Percentiles rank a stretch among this genome's conserved stretches.
These are phyloP conservation scores for Mentha longifolia DNA, from an alignment of 257 asterid genomes.

Conservation along the genomic window DNA sequence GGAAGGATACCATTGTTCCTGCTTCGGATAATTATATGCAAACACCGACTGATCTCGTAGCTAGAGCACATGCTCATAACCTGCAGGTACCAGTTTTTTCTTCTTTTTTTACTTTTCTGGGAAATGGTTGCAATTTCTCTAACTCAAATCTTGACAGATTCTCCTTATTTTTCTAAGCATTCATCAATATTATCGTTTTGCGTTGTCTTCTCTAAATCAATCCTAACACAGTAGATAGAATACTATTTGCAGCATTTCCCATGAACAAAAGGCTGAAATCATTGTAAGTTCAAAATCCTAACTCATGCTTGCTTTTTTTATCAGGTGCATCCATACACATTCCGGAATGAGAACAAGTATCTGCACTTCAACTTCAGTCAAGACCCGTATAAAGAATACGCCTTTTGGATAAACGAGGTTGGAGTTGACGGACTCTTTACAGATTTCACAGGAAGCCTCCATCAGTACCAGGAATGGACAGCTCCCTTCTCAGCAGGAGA, in stretches of 20 bases:
- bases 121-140: background rate
- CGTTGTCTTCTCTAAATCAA: too few species aligned
- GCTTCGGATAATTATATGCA: conserved; percentile 56
- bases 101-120: background rate
- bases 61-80: conserved; percentile 88
- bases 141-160: background rate
- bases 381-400: conserved; percentile 84
- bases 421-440: conserved; percentile 96
- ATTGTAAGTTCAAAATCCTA: background rate
- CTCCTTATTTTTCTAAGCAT: background rate
- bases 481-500: conserved; percentile 53
- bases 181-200: background rate
- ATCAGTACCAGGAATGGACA: conserved; percentile 84
- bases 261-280: too few species aligned
- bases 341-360: conserved; percentile 73
- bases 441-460: conserved; percentile 91
- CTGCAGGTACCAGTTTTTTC: conserved; percentile 65
- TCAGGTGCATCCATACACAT: conserved; percentile 97
- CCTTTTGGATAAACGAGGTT: conserved; percentile 73
- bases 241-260: too few species aligned
- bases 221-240: too few species aligned
- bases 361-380: conserved; percentile 88
- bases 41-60: conserved; percentile 73
- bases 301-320: background rate
- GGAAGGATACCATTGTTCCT: conserved; percentile 80